Evolutionary conservation across 495 filamentous ascomycete species (phyloP).

Genomic region (Aspergillus mulundensis): DNA sequence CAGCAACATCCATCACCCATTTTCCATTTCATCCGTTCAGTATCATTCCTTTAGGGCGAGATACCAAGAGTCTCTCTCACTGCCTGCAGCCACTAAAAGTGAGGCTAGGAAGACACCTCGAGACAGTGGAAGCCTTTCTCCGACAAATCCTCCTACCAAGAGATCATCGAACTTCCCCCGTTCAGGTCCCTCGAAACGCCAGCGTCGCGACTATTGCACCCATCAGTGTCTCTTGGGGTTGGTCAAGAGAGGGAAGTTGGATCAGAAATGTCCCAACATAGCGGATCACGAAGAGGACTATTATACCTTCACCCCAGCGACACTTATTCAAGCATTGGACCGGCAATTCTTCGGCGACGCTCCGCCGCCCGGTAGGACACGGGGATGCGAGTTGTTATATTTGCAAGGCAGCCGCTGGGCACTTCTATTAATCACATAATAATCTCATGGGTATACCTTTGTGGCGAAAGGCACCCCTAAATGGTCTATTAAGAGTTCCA

Average conservation of each 20-base stretch:
- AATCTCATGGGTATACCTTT: constrained; percentile 46
- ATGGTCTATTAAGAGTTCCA: constrained; percentile 21
- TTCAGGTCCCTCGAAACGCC: constrained; percentile 24
- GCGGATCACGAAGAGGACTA: not conserved
- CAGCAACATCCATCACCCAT: too few species aligned
- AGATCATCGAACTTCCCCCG: too few species aligned
- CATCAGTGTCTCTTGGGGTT: constrained; percentile 41
- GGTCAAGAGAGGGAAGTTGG: constrained; percentile 17
- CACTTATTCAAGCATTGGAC: not conserved
- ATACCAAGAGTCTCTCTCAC: too few species aligned
- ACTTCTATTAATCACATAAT: constrained; percentile 41
- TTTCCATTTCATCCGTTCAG: too few species aligned
- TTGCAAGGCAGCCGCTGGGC: constrained; percentile 32
- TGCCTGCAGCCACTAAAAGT: too few species aligned
- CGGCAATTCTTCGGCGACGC: constrained; percentile 15
- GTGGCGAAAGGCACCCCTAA: constrained; percentile 39
- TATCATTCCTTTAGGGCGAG: too few species aligned
- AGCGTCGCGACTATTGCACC: constrained; percentile 38
- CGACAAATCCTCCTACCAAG: too few species aligned
- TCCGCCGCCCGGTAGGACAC: constrained; percentile 15
- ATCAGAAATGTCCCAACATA: constrained; percentile 9
- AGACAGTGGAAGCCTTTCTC: too few species aligned
- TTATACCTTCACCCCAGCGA: too few species aligned
- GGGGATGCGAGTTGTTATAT: constrained; percentile 38
- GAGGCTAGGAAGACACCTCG: too few species aligned